Evolutionary conservation across 2,329 filamentous ascomycete genomes (phyloP), one percentile per base, ranked within the genome.

Genomic region (Talaromyces pinophilus): DNA sequence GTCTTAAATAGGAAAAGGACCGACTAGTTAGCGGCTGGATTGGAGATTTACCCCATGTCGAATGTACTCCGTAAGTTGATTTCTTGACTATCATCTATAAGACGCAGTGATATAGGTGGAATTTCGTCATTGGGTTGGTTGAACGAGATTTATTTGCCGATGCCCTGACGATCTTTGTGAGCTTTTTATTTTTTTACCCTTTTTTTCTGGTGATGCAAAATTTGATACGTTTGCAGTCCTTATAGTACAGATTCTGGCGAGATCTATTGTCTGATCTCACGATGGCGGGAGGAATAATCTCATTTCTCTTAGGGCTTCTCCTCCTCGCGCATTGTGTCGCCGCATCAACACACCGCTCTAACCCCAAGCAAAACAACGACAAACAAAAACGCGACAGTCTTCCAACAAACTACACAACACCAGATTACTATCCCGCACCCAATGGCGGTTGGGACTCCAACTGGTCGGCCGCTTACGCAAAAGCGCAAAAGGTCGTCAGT

Each of bases 381-480:
- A 63, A 33, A 44, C 11, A 19, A 7, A 64, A 66, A 44, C 61
- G 65, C 28, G 35, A 46, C 1, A 55, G 17, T 55, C 46, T 67
- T 13, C 65, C 65, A 13, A 44, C 65, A 15, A 62, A 57, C 25
- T 76, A 76, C 59, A 68, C 67, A 17, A 79, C 78, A 66, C 70
- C 85, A 0, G 85, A 87, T n/a, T 92, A 90, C 75, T 93, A 92
- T 74, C 90, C 90, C 22, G 82, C 90, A 8, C 90, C 90, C 0
- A 85, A 87, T 62, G 90, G 90, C 60, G 91, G 91, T 46, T 93
- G 91, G 88, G 79, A 84, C 0, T 78, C 84, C 5, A 85, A 86
- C 66, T 94, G 91, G 91, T 81, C 81, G 25, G 85, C 85, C 19
- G 89, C 90, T 71, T 94, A 93, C 73, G 80, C 80, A 62, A 92